A percentile compares a stretch with the other conserved stretches of the same genome.
Evolutionary conservation across 78 protist genomes (phyloP).

Genomic region (Dictyostelium purpureum): DNA sequence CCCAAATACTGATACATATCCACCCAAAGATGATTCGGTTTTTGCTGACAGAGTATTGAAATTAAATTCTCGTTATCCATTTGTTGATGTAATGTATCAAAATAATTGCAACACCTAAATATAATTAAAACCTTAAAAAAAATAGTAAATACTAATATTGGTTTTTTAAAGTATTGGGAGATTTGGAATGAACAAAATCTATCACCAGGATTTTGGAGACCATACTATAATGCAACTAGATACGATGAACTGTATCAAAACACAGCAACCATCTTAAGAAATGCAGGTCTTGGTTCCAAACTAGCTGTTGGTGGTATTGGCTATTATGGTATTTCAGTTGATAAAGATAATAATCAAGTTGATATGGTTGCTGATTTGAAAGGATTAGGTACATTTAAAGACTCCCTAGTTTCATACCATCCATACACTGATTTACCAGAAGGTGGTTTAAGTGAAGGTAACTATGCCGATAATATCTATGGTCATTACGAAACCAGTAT

Average conservation of each 20-base stretch:
- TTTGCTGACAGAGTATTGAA: not conserved
- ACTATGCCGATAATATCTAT: not conserved
- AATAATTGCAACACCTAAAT: too few relatives aligned
- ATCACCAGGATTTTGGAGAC: not conserved
- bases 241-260: not conserved
- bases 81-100: not conserved
- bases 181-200: slow-evolving; percentile 23
- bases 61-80: not conserved
- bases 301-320: slow-evolving; percentile 4
- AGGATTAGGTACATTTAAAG: not conserved
- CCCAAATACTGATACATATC: not conserved
- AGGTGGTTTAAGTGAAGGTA: not conserved
- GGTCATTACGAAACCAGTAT: not conserved
- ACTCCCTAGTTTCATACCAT: not conserved
- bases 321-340: not conserved
- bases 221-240: not conserved
- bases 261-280: not conserved
- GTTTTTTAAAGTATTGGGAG: slow-evolving; percentile 16
- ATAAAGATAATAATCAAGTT: not conserved
- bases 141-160: too few relatives aligned
- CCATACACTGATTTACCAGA: slow-evolving; percentile 26
- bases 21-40: not conserved
- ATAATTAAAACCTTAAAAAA: too few relatives aligned
- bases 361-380: not conserved
- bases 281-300: too few relatives aligned